Evolutionary conservation across 495 filamentous ascomycete species (phyloP).

Genomic region (Beverwykella pulmonaria): DNA sequence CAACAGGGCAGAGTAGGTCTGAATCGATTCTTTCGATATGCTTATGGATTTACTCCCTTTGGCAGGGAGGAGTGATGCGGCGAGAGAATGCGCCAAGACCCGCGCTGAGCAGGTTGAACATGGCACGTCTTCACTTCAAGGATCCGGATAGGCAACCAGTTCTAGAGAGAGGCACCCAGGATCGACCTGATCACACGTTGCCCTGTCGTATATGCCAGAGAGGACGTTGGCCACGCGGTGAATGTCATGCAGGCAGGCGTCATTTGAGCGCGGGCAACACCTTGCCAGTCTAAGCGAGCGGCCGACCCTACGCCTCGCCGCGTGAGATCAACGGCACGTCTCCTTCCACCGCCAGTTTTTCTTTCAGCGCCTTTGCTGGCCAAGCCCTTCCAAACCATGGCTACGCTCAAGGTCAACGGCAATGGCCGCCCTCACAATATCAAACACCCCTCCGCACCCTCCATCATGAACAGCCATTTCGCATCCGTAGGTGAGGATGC

Average conservation of each 20-base stretch:
- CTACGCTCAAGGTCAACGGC: slow-evolving; percentile 33
- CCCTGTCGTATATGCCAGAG: neutral
- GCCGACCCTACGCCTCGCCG: slow-evolving; percentile 12
- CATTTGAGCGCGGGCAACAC: neutral
- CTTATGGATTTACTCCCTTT: too few species aligned
- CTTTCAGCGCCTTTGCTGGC: slow-evolving; percentile 4
- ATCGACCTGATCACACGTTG: too few species aligned
- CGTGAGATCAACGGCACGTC: slow-evolving; percentile 37
- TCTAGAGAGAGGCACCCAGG: too few species aligned
- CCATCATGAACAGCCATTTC: slow-evolving; percentile 83
- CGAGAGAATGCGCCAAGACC: too few species aligned
- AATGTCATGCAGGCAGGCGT: slow-evolving; percentile 13
- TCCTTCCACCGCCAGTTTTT: slow-evolving; percentile 26
- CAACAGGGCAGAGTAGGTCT: too few species aligned
- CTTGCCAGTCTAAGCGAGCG: neutral
- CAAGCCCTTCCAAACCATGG: slow-evolving; percentile 9
- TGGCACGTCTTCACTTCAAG: too few species aligned
- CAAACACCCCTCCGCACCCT: slow-evolving; percentile 52
- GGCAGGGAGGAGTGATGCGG: too few species aligned
- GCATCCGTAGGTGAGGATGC: slow-evolving; percentile 71
- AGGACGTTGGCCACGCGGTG: neutral
- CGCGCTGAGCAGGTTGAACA: too few species aligned
- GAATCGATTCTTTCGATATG: too few species aligned
- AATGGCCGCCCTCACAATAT: slow-evolving; percentile 33
- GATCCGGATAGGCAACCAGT: too few species aligned